phyloP scores from a whole-genome alignment of 2,329 filamentous ascomycete species.

The Colletotrichum truncatum region DNA sequence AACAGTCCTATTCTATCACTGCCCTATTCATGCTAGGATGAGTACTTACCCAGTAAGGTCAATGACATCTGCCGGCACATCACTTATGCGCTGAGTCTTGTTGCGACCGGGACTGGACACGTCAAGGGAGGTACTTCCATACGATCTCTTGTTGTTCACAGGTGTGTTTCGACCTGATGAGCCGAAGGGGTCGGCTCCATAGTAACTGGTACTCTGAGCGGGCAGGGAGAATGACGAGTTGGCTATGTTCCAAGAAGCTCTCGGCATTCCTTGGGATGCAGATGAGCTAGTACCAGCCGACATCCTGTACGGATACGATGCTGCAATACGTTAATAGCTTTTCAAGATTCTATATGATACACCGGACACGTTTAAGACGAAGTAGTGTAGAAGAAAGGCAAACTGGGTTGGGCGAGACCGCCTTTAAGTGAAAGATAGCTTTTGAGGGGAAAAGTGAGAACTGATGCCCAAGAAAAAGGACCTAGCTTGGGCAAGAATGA shows the following conservation, averaged over 20 bases:
- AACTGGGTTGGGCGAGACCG: no score
- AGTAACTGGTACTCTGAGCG: neutral
- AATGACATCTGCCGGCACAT: constrained; percentile 40
- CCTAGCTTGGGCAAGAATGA: neutral
- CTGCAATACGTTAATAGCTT: neutral
- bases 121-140: neutral
- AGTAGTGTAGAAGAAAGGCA: no score
- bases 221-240: neutral
- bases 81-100: constrained; percentile 25
- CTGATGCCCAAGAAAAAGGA: neutral
- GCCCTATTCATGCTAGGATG: neutral
- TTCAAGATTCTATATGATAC: neutral
- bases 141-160: constrained; percentile 21
- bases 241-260: neutral
- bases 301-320: neutral
- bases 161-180: neutral
- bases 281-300: neutral
- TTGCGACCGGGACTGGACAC: constrained; percentile 1
- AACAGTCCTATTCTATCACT: neutral
- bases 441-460: neutral
- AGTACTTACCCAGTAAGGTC: constrained; percentile 52
- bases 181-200: neutral
- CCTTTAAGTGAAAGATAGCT: neutral
- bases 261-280: neutral
- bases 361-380: no score